phyloP scores from a whole-genome alignment of 2,329 filamentous ascomycete species.

The Penicillium sclerotigenum region DNA sequence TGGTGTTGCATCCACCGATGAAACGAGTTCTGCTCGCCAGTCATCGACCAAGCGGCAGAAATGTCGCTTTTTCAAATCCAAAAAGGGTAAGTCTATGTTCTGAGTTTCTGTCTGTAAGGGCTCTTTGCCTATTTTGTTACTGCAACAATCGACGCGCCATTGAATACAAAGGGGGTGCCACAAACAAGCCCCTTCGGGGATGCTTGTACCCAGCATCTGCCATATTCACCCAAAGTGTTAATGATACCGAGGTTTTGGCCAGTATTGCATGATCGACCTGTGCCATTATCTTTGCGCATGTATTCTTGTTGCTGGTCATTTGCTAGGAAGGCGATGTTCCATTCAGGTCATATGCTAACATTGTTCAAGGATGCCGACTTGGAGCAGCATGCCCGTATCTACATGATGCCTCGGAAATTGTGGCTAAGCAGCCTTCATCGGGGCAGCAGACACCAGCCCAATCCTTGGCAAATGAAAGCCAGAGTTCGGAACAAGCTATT shows the following conservation, averaged over 20 bases:
- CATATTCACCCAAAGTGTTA: background rate
- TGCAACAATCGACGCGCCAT: conserved; percentile 1
- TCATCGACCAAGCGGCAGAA: conserved; percentile 19
- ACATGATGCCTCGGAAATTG: conserved; percentile 39
- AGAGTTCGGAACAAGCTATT: conserved; percentile 10
- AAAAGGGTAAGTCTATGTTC: conserved; percentile 23
- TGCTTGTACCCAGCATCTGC: background rate
- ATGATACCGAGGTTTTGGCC: conserved; percentile 1
- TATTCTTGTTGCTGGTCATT: background rate
- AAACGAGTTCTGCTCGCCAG: conserved; percentile 14
- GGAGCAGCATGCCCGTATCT: conserved; percentile 52
- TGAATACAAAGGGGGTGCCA: background rate
- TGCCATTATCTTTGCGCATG: background rate
- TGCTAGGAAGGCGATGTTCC: background rate
- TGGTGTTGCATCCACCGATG: conserved; percentile 20
- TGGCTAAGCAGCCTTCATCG: conserved; percentile 15
- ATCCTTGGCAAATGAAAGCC: conserved; percentile 3
- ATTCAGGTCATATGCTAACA: conserved; percentile 20
- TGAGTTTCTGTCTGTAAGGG: conserved; percentile 7
- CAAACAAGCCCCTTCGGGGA: background rate
- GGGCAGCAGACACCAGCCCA: conserved; percentile 16
- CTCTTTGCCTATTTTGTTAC: background rate
- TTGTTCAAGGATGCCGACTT: conserved; percentile 49
- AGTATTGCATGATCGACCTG: background rate
- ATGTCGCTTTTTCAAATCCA: conserved; percentile 27